Evolutionary conservation across 1,284 basidiomycete genomes (phyloP).

Genomic region (Phylloporus gajari): DNA sequence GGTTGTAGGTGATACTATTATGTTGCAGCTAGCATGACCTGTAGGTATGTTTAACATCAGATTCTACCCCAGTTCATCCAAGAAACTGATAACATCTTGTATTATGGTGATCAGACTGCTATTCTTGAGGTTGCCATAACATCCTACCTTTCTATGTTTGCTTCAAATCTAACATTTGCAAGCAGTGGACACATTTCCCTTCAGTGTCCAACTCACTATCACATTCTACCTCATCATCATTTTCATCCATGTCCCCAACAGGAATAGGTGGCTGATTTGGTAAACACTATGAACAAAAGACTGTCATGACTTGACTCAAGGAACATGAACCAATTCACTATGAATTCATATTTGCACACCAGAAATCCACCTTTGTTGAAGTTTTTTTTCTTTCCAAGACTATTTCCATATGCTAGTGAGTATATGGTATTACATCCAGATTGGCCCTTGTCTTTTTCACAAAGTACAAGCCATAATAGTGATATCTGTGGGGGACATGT

Average conservation of each 20-base stretch:
- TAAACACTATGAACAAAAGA: constrained; percentile 58
- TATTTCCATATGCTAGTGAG: constrained; percentile 34
- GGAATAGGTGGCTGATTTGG: constrained; percentile 67
- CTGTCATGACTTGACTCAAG: constrained; percentile 3
- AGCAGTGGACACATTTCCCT: no score
- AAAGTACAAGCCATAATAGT: constrained; percentile 85
- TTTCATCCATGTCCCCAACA: constrained; percentile 40
- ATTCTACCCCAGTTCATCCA: no score
- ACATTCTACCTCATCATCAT: constrained; percentile 19
- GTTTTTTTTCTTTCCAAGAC: constrained; percentile 78
- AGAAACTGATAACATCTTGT: no score
- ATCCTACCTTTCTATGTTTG: no score
- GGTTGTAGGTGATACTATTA: no score
- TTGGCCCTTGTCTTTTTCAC: constrained; percentile 68
- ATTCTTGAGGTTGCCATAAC: no score
- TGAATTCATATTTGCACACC: constrained; percentile 84
- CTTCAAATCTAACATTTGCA: no score
- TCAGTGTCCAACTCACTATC: no score
- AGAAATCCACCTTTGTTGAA: constrained; percentile 69
- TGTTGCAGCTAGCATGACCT: no score
- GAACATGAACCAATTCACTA: constrained; percentile 54
- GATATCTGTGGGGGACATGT: constrained; percentile 61
- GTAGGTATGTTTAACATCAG: no score
- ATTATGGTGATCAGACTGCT: no score
- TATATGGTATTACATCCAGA: background rate